Percentiles rank a stretch among this genome's conserved stretches.
Conservation (phyloP, 2,329 filamentous ascomycete species). For the Aspergillus quadricinctus region DNA sequence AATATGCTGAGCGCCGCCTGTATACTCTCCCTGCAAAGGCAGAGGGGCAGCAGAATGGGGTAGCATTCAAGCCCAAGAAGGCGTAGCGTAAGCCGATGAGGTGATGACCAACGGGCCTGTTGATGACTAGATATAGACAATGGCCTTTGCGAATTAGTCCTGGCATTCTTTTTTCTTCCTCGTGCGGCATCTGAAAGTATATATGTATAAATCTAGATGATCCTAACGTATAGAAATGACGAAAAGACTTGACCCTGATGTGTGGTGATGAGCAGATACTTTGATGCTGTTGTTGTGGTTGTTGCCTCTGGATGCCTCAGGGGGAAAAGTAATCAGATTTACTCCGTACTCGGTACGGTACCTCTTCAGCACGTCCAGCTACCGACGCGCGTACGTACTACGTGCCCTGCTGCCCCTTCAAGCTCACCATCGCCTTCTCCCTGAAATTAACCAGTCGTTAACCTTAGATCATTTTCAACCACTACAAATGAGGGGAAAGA, state of each 20-base stretch:
- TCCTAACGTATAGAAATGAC: conserved; percentile 10
- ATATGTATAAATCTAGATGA: conserved; percentile 16
- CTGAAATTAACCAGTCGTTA: not conserved
- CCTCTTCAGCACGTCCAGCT: not conserved
- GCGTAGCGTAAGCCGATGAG: conserved; percentile 23
- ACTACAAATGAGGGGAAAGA: not conserved
- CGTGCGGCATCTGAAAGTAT: conserved; percentile 13
- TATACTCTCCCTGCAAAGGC: conserved; percentile 42
- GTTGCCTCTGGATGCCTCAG: not conserved
- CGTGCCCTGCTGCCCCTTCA: too few species aligned
- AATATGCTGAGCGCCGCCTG: conserved; percentile 66
- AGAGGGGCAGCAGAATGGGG: conserved; percentile 26
- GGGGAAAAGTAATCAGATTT: not conserved
- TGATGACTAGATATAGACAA: conserved; percentile 20
- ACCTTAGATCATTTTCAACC: not conserved
- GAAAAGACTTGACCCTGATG: conserved; percentile 4
- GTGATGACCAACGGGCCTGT: conserved; percentile 11
- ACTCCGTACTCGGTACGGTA: not conserved
- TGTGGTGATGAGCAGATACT: not conserved
- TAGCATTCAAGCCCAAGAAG: conserved; percentile 32
- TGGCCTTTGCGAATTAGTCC: conserved; percentile 4
- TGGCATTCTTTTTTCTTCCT: conserved; percentile 3
- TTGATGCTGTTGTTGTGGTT: not conserved
- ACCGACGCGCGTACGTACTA: not conserved
- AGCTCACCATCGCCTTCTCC: not conserved